Evolutionary conservation across 495 filamentous ascomycete genomes (phyloP).

Genomic region (Lindgomyces ingoldianus): DNA sequence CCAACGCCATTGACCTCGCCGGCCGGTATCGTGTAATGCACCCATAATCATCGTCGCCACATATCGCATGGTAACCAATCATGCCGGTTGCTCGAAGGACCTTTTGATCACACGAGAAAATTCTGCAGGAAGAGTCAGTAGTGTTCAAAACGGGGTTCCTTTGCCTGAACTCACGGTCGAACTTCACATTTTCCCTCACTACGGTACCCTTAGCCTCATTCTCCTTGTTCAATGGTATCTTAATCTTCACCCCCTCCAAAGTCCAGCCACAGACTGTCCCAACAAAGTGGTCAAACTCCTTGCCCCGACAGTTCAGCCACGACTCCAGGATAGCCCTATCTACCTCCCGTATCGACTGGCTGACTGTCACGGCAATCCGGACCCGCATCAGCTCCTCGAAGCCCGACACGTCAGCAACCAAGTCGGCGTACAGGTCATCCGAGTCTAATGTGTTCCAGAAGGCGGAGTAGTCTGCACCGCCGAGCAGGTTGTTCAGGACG

Average conservation of each 20-base stretch:
- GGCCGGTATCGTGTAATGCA: not conserved
- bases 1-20: not conserved
- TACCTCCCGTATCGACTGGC: constrained; percentile 85
- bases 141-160: too few species aligned
- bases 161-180: constrained; percentile 66
- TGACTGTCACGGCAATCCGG: constrained; percentile 84
- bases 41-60: not conserved
- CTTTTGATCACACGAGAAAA: constrained; percentile 77
- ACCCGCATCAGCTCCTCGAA: constrained; percentile 97
- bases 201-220: constrained; percentile 97
- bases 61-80: too few species aligned
- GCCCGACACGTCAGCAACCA: constrained; percentile 88
- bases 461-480: constrained; percentile 76
- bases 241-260: constrained; percentile 63
- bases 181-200: constrained; percentile 92
- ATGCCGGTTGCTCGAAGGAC: constrained; percentile 85
- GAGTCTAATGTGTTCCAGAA: constrained; percentile 94
- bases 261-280: constrained; percentile 84
- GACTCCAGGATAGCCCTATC: constrained; percentile 72
- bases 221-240: constrained; percentile 89
- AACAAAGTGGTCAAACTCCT: constrained; percentile 77
- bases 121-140: constrained; percentile 50
- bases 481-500: constrained; percentile 78
- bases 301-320: constrained; percentile 78
- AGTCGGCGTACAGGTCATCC: constrained; percentile 94